These are phyloP conservation scores for Torrubiella hemipterigena DNA, from an alignment of 2,329 filamentous ascomycete genomes.

Conservation along the genomic window DNA sequence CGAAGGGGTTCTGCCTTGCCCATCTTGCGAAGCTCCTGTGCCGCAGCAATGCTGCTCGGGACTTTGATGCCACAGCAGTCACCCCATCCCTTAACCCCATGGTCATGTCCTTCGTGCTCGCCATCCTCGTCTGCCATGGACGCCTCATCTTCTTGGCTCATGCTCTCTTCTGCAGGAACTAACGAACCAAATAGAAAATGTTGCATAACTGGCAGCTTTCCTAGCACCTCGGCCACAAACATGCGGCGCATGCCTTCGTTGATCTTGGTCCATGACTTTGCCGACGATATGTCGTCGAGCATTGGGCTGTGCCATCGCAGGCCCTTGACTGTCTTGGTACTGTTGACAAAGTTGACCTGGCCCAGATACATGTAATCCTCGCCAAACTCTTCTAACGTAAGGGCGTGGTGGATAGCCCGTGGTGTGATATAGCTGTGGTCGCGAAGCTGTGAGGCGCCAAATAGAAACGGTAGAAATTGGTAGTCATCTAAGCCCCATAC, in stretches of 20 bases:
- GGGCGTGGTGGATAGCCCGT: conserved; percentile 73
- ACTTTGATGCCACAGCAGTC: conserved; percentile 98
- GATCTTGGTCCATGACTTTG: conserved; percentile 84
- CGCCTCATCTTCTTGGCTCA: conserved; percentile 55
- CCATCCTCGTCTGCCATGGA: conserved; percentile 42
- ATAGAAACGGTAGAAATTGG: conserved; percentile 90
- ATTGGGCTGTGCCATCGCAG: conserved; percentile 95
- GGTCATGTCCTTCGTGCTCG: conserved; percentile 49
- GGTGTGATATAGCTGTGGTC: conserved; percentile 73
- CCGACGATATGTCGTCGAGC: conserved; percentile 92
- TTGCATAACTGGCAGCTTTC: conserved; percentile 95
- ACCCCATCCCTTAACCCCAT: conserved; percentile 65
- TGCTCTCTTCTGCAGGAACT: conserved; percentile 67
- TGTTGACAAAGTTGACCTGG: conserved; percentile 89
- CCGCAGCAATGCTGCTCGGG: conserved; percentile 83
- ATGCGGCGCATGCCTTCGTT: conserved; percentile 93
- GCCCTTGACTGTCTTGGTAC: conserved; percentile 89
- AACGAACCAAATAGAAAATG: conserved; percentile 91
- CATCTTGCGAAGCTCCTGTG: conserved; percentile 74
- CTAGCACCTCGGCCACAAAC: conserved; percentile 87
- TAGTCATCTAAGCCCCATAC: conserved; percentile 98
- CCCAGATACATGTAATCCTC: conserved; percentile 81
- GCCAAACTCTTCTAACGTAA: conserved; percentile 77
- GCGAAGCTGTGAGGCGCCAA: conserved; percentile 81
- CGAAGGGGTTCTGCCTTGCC: conserved; percentile 48